These are phyloP conservation scores for Epithemia pelagica DNA, from an alignment of 108 stramenopile genomes.

Conservation along the genomic window DNA sequence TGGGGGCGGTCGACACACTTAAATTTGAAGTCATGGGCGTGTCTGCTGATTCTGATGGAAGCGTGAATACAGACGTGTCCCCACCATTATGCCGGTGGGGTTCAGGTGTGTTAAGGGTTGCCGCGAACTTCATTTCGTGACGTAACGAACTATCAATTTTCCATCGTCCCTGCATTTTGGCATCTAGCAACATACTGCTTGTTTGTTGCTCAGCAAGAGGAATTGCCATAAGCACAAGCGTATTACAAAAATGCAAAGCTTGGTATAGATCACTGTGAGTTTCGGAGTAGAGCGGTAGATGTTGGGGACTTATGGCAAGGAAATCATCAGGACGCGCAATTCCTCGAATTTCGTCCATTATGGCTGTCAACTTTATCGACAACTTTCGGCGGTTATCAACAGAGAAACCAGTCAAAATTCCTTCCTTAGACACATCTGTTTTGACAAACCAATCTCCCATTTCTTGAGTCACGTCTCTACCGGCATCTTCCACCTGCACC, in stretches of 20 bases:
- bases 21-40: conserved; percentile 54
- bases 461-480: neutral
- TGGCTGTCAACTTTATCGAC: neutral
- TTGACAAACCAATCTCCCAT: conserved; percentile 6
- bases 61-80: conserved; percentile 48
- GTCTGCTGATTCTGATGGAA: conserved; percentile 36
- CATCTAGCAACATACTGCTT: neutral
- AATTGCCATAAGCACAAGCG: conserved; percentile 2
- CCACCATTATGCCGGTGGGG: conserved; percentile 35
- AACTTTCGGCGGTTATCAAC: conserved; percentile 1
- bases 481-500: conserved; percentile 5
- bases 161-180: neutral
- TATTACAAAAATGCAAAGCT: neutral
- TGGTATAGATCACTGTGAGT: conserved; percentile 4
- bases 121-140: neutral
- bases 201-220: neutral
- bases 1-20: conserved; percentile 28
- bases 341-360: conserved; percentile 10
- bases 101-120: conserved; percentile 12
- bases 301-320: neutral
- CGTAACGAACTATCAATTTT: neutral
- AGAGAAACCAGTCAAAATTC: conserved; percentile 14
- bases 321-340: neutral
- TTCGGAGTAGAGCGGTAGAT: neutral
- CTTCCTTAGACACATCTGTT: conserved; percentile 5